Conservation (phyloP, 2,329 filamentous ascomycete species). For the Aspergillus transmontanensis region DNA sequence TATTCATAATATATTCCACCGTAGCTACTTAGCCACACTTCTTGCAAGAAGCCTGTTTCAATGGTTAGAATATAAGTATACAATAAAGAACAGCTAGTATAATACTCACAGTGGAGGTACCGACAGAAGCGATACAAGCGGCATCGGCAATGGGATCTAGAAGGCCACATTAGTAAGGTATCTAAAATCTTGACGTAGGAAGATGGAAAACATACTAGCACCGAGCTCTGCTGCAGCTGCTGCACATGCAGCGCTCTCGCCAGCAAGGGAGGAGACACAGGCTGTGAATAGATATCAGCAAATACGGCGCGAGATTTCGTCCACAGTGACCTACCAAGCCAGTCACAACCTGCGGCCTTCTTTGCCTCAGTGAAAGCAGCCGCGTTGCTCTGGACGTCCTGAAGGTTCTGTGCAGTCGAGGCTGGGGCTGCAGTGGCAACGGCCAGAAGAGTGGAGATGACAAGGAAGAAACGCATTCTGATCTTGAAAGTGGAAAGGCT, state of each 20-base stretch:
- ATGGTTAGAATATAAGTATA: neutral
- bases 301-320: neutral
- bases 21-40: neutral
- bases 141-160: neutral
- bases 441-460: neutral
- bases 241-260: neutral
- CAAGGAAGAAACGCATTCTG: neutral
- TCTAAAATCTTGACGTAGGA: accelerated
- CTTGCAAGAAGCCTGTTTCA: neutral
- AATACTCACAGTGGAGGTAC: neutral
- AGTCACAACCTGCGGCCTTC: neutral
- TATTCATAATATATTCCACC: neutral
- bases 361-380: neutral
- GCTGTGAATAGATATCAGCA: neutral
- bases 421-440: neutral
- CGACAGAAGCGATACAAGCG: neutral
- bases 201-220: neutral
- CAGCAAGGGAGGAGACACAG: neutral
- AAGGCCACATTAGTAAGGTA: neutral
- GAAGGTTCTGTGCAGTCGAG: neutral
- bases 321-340: neutral
- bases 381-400: neutral
- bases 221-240: neutral
- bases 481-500: neutral
- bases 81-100: neutral